Percentiles rank a stretch among this genome's conserved stretches.
These are phyloP conservation scores for Allomyces macrogynus DNA, from an alignment of 192 early-diverging fungal species.

Conservation along the genomic window DNA sequence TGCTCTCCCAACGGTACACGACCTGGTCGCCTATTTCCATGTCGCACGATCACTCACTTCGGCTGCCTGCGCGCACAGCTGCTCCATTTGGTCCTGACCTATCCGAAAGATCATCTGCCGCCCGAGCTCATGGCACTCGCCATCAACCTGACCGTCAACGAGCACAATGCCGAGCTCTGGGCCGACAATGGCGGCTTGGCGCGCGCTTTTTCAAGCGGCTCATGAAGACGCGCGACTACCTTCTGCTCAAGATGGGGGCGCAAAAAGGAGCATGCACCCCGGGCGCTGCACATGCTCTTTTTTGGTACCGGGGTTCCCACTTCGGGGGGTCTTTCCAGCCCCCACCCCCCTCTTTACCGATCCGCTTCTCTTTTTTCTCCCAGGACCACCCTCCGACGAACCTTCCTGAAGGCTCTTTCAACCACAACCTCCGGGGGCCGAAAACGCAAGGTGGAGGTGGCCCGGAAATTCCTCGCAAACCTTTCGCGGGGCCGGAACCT, in stretches of 20 bases:
- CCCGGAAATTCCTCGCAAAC: conserved; percentile 20
- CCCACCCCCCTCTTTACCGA: too few species aligned
- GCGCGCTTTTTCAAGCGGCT: conserved; percentile 28
- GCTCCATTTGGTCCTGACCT: not conserved
- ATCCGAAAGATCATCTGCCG: not conserved
- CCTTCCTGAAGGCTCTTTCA: conserved; percentile 21
- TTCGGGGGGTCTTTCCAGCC: too few species aligned
- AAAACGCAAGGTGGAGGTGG: conserved; percentile 23
- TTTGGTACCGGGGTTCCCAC: conserved; percentile 9
- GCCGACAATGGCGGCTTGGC: conserved; percentile 24
- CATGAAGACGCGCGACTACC: conserved; percentile 26
- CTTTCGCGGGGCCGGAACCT: too few species aligned
- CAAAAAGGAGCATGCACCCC: conserved; percentile 16
- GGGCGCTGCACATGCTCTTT: conserved; percentile 18
- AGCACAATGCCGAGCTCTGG: conserved; percentile 13
- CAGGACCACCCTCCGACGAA: conserved; percentile 36
- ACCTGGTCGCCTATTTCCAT: too few species aligned
- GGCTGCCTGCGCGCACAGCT: not conserved
- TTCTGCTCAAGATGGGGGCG: conserved; percentile 35
- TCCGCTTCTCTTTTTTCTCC: not conserved
- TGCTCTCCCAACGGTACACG: conserved; percentile 11
- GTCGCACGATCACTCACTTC: too few species aligned
- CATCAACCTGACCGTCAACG: conserved; percentile 24
- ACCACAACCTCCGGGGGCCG: conserved; percentile 14
- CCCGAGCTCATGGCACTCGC: conserved; percentile 26